Evolutionary conservation across 2,329 filamentous ascomycete genomes (phyloP).

Genomic region (Alternaria triticimaculans): DNA sequence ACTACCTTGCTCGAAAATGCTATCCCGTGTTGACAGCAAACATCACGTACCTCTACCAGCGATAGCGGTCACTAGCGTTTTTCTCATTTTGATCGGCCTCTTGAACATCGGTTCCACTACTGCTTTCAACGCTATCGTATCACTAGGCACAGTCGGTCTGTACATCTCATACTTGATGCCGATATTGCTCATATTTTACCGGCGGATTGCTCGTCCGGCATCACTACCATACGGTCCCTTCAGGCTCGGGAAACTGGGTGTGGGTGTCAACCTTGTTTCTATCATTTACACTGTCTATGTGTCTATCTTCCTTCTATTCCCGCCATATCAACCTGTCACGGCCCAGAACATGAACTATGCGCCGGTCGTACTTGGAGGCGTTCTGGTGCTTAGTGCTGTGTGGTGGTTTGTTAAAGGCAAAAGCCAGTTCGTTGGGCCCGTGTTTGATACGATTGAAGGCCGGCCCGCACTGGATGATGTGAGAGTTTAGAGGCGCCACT

Average conservation of each 20-base stretch:
- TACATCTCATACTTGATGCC: constrained; percentile 28
- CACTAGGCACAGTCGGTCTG: constrained; percentile 23
- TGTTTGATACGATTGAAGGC: neutral
- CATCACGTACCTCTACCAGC: constrained; percentile 26
- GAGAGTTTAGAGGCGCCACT: neutral
- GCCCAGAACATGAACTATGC: constrained; percentile 28
- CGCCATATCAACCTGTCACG: constrained; percentile 22
- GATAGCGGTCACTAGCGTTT: constrained; percentile 13
- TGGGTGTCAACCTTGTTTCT: constrained; percentile 18
- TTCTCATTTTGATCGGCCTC: constrained; percentile 18
- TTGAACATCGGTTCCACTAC: constrained; percentile 27
- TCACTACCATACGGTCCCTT: constrained; percentile 11
- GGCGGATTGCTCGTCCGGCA: constrained; percentile 11
- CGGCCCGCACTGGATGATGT: neutral
- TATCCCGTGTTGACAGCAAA: constrained; percentile 18
- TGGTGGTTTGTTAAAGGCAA: neutral
- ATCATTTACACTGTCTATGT: constrained; percentile 22
- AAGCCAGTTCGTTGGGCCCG: neutral
- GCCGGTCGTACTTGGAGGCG: constrained; percentile 4
- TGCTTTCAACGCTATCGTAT: constrained; percentile 29
- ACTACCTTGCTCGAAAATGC: constrained; percentile 42
- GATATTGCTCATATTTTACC: constrained; percentile 18
- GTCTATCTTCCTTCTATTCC: constrained; percentile 32
- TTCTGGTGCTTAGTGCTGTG: neutral
- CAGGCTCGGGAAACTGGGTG: constrained; percentile 18